Evolutionary conservation across 1,139 yeast genomes (phyloP), one percentile per base, ranked within the genome.

Genomic region (Suhomyces yuchorum): DNA sequence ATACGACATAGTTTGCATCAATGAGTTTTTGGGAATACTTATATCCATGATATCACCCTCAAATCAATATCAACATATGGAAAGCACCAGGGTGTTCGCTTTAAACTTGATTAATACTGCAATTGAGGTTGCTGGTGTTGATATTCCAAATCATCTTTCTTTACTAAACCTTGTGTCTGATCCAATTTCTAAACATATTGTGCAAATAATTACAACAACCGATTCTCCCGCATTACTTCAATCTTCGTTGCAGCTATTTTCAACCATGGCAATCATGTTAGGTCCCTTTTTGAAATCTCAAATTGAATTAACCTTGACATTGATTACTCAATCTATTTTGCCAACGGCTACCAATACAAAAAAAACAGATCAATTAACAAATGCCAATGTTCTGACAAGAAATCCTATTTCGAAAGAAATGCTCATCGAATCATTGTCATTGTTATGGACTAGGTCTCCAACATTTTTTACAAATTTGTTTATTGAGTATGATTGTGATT

Each of bases 401-500:
- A 61, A 64, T 34, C 62, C 78, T 0, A 51, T 65, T 1, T 69
- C 78, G 5, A 86, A 93, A 56, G 99, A 93, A 62, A 76, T 88
- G 56, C 75, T 95, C 58, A 78, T 92, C 37, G 99, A 95, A 64
- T 84, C 93, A 14, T 70, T 93, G 3, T 86, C 97, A 8, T 81
- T 90, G 41, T 69, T 93, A 44, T 87, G 95, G 96, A 81, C 90
- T 4, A 80, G 96, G 51, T 82, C 89, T 0, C 95, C 96, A 1
- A 70, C 80, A 3, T 85, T 90, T 51, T 91, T 92, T 65, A 81
- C 92, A 11, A 80, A 82, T 42, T 67, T 91, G 37, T 93, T 87
- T 62, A 84, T 88, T 47, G 86, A 85, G 50, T 95, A 84, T 62
- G 99, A 95, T 66, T 93, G 98, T 67, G 95, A 91, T 61, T 85